Evolutionary conservation across 78 protist species (phyloP).

Genomic region (Creolimax fragrantissima): DNA sequence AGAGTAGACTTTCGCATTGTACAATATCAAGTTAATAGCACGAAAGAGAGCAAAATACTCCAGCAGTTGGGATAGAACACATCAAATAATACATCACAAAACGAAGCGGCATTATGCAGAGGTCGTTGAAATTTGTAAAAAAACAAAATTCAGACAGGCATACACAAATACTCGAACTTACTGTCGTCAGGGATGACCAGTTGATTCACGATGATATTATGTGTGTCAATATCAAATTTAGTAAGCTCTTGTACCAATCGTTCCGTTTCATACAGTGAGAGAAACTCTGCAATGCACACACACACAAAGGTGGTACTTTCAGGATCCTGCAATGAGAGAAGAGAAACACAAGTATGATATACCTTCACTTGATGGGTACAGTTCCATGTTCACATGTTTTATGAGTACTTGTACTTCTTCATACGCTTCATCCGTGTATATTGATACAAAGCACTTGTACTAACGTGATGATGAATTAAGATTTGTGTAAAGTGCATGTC

Average conservation of each 20-base stretch:
- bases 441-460: too few relatives aligned
- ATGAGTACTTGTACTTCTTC: neutral
- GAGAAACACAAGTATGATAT: too few relatives aligned
- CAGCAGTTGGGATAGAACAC: neutral
- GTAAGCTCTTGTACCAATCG: slow-evolving; percentile 90
- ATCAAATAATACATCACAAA: too few relatives aligned
- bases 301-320: slow-evolving; percentile 90
- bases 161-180: too few relatives aligned
- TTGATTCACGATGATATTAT: slow-evolving; percentile 92
- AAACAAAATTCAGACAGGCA: too few relatives aligned
- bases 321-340: neutral
- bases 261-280: slow-evolving; percentile 97
- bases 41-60: neutral
- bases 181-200: slow-evolving; percentile 61
- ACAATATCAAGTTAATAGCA: neutral
- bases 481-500: too few relatives aligned
- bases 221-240: slow-evolving; percentile 75
- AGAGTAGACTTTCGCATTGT: neutral
- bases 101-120: too few relatives aligned
- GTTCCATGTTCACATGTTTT: too few relatives aligned
- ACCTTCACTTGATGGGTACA: too few relatives aligned
- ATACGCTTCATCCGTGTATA: neutral
- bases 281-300: slow-evolving; percentile 97
- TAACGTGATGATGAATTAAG: too few relatives aligned
- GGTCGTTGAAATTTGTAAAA: too few relatives aligned